These are phyloP conservation scores for Elsinoe necatrix DNA, from an alignment of 2,329 filamentous ascomycete species.

Conservation along the genomic window DNA sequence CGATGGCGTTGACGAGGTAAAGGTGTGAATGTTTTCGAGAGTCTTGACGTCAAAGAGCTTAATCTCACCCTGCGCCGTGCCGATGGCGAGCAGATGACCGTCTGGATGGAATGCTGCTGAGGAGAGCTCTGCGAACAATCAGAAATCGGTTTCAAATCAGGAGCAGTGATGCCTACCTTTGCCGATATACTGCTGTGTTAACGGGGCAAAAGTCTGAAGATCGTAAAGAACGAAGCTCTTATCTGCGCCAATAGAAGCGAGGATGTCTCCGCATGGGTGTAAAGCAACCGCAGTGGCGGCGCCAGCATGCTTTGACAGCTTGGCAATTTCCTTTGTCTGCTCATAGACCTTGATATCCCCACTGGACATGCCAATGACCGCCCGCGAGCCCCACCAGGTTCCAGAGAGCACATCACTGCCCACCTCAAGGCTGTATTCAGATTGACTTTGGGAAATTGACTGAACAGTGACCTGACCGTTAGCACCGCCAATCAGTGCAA, in stretches of 20 bases:
- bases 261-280: conserved; percentile 72
- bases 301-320: conserved; percentile 74
- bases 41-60: conserved; percentile 83
- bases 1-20: conserved; percentile 40
- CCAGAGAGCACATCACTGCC: conserved; percentile 60
- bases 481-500: conserved; percentile 66
- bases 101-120: conserved; percentile 87
- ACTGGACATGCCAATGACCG: conserved; percentile 64
- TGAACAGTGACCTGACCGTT: conserved; percentile 70
- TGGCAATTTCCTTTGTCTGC: conserved; percentile 57
- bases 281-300: conserved; percentile 66
- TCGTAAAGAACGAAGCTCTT: conserved; percentile 93
- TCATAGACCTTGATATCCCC: conserved; percentile 75
- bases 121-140: conserved; percentile 53
- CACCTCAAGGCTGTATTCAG: conserved; percentile 59
- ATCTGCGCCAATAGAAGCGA: conserved; percentile 82
- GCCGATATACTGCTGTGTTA: conserved; percentile 72
- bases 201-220: conserved; percentile 54
- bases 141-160: conserved; percentile 22
- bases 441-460: conserved; percentile 65
- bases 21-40: conserved; percentile 66
- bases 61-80: conserved; percentile 70
- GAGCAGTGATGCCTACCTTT: conserved; percentile 51
- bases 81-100: conserved; percentile 84
- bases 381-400: conserved; percentile 57